Base-by-base conservation (phyloP, 805 yeast species). In the Yarrowia keelungensis region DNA sequence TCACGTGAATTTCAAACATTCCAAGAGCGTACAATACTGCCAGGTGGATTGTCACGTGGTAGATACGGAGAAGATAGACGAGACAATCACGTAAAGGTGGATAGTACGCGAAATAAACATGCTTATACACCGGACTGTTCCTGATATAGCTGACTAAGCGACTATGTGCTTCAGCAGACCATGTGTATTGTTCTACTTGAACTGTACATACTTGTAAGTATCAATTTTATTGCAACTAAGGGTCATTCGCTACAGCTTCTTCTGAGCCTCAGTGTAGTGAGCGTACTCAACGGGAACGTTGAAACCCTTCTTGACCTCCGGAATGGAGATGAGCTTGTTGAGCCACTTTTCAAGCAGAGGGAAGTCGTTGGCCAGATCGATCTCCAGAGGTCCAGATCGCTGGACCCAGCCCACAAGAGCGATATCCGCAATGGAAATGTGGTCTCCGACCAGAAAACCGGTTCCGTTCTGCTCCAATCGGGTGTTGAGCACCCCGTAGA, bases 281-380 rank as follows among this genome's bases (percentile, higher is more conserved):
- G 65, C 42, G 32, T 43, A 59, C 65, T 59, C 65, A n/a, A 15
- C 32, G 11, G 76, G 76, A 22, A 71, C 74, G 69, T 72, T 70
- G 41, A 75, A 38, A 1, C 77, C 77, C 69, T 71, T 74, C 58
- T 69, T 54, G 5, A 91, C 96, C 3, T 92, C 92, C 9, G 95
- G 94, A 77, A 96, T 85, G 79, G 95, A 86, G 92, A 90, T 88
- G 92, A 91, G 89, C 74, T 86, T 87, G 77, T 90, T 89, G 14
- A 96, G 89, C 97, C 97, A 92, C 77, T 91, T 90, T 80, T 89
- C 89, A 61, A 91, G 93, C 76, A 89, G 91, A 51, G 86, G 86
- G 39, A 81, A 78, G 16, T 79, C 80, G 0, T 11, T 32, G 10
- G 50, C 43, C 15, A 69, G 70, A 39, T 53, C 45, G 46, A 72